Conservation (phyloP, 78 protist genomes). For the Trichosphaerium sp. region DNA sequence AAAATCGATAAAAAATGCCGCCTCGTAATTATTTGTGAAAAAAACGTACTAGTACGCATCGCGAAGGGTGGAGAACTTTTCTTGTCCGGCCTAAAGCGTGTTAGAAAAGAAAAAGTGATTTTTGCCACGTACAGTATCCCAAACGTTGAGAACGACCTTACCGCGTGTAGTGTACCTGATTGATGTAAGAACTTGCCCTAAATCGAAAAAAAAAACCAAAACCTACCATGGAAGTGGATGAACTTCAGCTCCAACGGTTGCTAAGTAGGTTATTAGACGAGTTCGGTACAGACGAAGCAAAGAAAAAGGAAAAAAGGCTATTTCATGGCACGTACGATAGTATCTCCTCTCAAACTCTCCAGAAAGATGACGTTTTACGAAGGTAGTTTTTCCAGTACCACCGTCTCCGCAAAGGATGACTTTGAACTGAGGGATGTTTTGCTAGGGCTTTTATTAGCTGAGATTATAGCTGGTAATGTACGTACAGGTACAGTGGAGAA, state of each 20-base stretch:
- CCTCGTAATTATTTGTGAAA: too few relatives aligned
- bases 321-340: slow-evolving; percentile 52
- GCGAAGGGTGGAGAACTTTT: slow-evolving; percentile 97
- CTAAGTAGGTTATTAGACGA: slow-evolving; percentile 10
- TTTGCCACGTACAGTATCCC: too few relatives aligned
- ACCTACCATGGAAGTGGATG: slow-evolving; percentile 86
- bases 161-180: slow-evolving; percentile 96
- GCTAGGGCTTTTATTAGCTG: too few relatives aligned
- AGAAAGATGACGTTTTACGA: slow-evolving; percentile 96
- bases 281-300: neutral
- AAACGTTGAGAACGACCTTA: slow-evolving; percentile 82
- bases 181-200: too few relatives aligned
- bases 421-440: neutral
- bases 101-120: too few relatives aligned
- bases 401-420: slow-evolving; percentile 59
- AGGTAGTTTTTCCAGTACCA: slow-evolving; percentile 93
- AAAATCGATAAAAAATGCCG: too few relatives aligned
- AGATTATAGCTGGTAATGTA: too few relatives aligned
- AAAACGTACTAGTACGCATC: slow-evolving; percentile 88
- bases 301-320: neutral
- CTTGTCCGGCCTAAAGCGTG: too few relatives aligned
- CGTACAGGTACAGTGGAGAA: too few relatives aligned
- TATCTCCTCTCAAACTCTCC: slow-evolving; percentile 97
- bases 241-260: slow-evolving; percentile 88
- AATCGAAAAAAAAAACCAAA: too few relatives aligned